Conservation (phyloP, 257 asterid genomes). For the Striga asiatica region DNA sequence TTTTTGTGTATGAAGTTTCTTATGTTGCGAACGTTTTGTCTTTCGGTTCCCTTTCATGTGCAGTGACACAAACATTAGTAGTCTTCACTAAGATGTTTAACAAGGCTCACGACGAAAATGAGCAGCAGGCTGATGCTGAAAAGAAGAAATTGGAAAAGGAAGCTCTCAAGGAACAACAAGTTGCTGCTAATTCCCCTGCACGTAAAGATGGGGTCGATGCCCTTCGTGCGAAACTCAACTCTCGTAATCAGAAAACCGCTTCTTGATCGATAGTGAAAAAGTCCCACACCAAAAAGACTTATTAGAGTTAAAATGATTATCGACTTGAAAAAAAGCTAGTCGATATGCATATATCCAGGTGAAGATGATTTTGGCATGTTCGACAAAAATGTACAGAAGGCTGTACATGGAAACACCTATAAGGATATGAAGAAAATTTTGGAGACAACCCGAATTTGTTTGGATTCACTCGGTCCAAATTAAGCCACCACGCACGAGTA, state of each 20-base stretch:
- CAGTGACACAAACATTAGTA: conserved; percentile 84
- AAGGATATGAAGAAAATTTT: background rate
- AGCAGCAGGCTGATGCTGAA: conserved; percentile 76
- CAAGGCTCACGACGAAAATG: conserved; percentile 82
- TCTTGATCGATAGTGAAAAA: too few species aligned
- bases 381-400: too few species aligned
- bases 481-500: too few species aligned
- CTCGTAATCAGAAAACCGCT: conserved; percentile 33
- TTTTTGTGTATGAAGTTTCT: background rate
- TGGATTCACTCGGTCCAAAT: too few species aligned
- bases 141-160: conserved; percentile 89
- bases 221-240: conserved; percentile 35
- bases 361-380: too few species aligned
- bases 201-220: conserved; percentile 60
- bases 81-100: conserved; percentile 79
- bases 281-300: too few species aligned
- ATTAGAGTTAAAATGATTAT: too few species aligned
- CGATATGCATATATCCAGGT: too few species aligned
- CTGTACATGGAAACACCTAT: too few species aligned
- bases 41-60: conserved; percentile 25
- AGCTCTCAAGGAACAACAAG: conserved; percentile 80
- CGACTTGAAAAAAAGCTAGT: too few species aligned
- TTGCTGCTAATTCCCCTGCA: conserved; percentile 55
- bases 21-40: background rate
- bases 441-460: too few species aligned